Evolutionary conservation across 1,284 basidiomycete species (phyloP).

Genomic region (Volvariella surrecta): DNA sequence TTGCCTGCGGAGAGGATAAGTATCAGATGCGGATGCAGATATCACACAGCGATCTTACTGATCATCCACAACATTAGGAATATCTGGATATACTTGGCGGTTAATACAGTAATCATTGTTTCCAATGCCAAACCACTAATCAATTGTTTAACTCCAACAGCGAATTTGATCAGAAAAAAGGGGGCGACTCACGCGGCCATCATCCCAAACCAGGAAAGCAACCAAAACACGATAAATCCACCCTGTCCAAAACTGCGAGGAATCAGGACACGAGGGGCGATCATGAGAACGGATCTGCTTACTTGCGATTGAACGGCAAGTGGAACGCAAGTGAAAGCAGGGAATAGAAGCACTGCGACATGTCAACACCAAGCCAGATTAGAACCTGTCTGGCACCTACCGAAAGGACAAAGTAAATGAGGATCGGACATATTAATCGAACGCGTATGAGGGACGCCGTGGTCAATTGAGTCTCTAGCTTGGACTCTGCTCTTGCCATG

Average conservation of each 20-base stretch:
- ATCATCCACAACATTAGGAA: slow-evolving; percentile 68
- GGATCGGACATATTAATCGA: slow-evolving; percentile 45
- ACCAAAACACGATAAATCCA: slow-evolving; percentile 48
- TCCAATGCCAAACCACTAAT: slow-evolving; percentile 52
- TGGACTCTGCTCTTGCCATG: slow-evolving; percentile 27
- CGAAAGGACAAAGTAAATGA: slow-evolving; percentile 53
- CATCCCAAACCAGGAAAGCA: slow-evolving; percentile 26
- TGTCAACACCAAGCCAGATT: slow-evolving; percentile 18
- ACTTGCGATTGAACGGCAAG: slow-evolving; percentile 40
- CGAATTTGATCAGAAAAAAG: neutral
- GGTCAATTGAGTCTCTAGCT: slow-evolving; percentile 39
- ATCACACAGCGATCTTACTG: slow-evolving; percentile 21
- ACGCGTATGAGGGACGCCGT: slow-evolving; percentile 44
- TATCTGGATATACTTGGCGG: slow-evolving; percentile 41
- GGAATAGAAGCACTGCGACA: slow-evolving; percentile 35
- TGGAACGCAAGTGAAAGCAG: slow-evolving; percentile 62
- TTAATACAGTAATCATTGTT: slow-evolving; percentile 48
- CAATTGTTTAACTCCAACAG: neutral
- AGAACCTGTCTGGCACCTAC: slow-evolving; percentile 24
- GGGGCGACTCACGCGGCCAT: slow-evolving; percentile 37
- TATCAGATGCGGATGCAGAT: neutral
- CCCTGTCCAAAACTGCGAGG: slow-evolving; percentile 31
- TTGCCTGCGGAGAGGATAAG: slow-evolving; percentile 33
- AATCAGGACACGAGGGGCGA: too few species aligned
- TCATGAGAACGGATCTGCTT: neutral